A percentile compares a stretch with the other conserved stretches of the same genome.
These are phyloP conservation scores for Amanita jacksonii DNA, from an alignment of 768 basidiomycete species.

Conservation along the genomic window DNA sequence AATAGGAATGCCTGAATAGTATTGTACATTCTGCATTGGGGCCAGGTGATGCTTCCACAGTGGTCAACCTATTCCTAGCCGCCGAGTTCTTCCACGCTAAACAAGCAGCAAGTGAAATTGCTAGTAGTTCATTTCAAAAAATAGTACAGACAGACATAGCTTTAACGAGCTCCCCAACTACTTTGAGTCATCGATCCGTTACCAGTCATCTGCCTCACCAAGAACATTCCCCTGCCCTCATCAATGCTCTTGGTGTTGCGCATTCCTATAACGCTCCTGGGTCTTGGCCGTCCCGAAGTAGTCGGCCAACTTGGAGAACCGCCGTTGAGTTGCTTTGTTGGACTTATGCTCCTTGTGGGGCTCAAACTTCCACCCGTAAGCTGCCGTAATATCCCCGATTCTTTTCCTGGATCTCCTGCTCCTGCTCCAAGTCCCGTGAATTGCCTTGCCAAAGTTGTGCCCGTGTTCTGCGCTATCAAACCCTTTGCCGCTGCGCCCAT, in stretches of 20 bases:
- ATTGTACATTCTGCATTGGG: too few species aligned
- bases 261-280: conserved; percentile 72
- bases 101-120: too few species aligned
- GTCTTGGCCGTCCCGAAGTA: conserved; percentile 34
- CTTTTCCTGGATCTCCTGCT: conserved; percentile 25
- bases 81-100: too few species aligned
- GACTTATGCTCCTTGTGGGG: conserved; percentile 64
- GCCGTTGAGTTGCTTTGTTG: conserved; percentile 56
- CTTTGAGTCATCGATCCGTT: conserved; percentile 15
- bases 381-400: conserved; percentile 34
- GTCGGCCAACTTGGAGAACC: conserved; percentile 20
- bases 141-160: background rate
- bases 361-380: conserved; percentile 60
- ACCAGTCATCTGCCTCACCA: conserved; percentile 75
- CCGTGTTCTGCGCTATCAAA: conserved; percentile 51
- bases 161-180: conserved; percentile 6
- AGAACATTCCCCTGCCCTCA: conserved; percentile 65
- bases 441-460: conserved; percentile 67
- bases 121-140: too few species aligned
- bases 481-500: conserved; percentile 19
- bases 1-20: too few species aligned
- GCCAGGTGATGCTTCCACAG: too few species aligned
- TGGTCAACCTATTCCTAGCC: too few species aligned
- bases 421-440: conserved; percentile 57
- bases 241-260: conserved; percentile 52